Evolutionary conservation across 768 basidiomycete genomes (phyloP).

Genomic region (Mycena venus): DNA sequence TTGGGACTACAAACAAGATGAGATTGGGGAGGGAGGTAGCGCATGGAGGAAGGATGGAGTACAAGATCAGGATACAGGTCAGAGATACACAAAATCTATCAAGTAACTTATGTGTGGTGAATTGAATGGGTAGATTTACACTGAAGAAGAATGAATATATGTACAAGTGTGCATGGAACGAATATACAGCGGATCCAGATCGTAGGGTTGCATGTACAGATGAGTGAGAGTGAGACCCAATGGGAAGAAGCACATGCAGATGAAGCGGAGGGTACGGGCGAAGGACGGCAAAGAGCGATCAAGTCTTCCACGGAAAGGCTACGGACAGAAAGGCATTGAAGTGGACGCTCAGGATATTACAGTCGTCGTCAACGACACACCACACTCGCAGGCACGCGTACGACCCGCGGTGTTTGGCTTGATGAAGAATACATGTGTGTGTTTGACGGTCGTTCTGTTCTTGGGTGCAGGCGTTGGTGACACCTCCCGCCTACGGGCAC

Average conservation of each 20-base stretch:
- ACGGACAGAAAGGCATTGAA: too few relatives aligned
- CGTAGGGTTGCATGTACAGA: not conserved
- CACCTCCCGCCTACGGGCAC: slow-evolving; percentile 1
- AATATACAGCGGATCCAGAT: not conserved
- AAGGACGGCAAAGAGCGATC: too few relatives aligned
- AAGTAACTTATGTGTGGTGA: too few relatives aligned
- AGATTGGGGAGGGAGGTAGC: too few relatives aligned
- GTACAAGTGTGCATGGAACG: not conserved
- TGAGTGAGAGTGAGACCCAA: not conserved
- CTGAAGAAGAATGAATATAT: not conserved
- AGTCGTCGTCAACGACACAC: not conserved
- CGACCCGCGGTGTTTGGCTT: not conserved
- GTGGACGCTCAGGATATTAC: not conserved
- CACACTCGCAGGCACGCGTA: slow-evolving; percentile 19
- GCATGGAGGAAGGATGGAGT: too few relatives aligned
- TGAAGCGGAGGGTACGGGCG: too few relatives aligned
- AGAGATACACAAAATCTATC: too few relatives aligned
- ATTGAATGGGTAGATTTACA: too few relatives aligned
- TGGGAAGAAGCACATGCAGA: too few relatives aligned
- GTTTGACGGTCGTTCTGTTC: not conserved
- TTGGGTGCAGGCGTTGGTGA: slow-evolving; percentile 1
- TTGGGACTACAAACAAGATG: too few relatives aligned
- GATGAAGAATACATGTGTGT: slow-evolving; percentile 12
- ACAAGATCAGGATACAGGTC: too few relatives aligned
- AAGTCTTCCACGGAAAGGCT: too few relatives aligned